Conservation (phyloP, 2,329 filamentous ascomycete species). For the Orbilia quercus region DNA sequence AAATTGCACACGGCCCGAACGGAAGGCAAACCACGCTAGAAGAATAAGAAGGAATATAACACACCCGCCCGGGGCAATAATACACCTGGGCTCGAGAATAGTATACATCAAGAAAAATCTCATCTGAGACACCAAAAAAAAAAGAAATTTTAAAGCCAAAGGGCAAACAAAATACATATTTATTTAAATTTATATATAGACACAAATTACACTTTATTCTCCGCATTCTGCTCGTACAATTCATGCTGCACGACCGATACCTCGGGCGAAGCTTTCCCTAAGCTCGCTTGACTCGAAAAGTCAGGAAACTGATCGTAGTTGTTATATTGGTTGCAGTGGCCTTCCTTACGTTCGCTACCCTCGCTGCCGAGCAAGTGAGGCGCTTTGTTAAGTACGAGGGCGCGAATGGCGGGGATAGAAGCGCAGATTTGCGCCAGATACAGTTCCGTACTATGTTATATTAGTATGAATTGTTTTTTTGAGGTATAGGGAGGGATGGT, state of each 20-base stretch:
- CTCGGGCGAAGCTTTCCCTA: conserved; percentile 21
- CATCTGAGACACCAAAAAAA: not conserved
- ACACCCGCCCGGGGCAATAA: no score
- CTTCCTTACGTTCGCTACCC: conserved; percentile 11
- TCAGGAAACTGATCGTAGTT: conserved; percentile 37
- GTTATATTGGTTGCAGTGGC: conserved; percentile 24
- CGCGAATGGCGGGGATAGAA: conserved; percentile 35
- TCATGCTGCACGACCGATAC: conserved; percentile 21
- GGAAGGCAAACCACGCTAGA: no score
- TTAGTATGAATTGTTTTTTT: not conserved
- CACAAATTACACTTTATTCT: conserved; percentile 16
- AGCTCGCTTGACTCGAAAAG: conserved; percentile 26
- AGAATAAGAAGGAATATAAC: no score
- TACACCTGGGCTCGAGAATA: no score
- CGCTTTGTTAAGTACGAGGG: conserved; percentile 25
- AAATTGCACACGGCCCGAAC: no score
- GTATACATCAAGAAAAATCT: no score
- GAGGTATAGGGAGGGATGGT: not conserved
- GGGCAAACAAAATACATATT: no score
- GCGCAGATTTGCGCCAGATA: conserved; percentile 38
- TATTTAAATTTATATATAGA: no score
- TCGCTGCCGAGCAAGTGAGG: conserved; percentile 24
- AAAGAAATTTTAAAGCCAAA: conserved; percentile 2
- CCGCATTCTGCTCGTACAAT: conserved; percentile 5
- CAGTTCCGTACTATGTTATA: conserved; percentile 21